Conservation (phyloP, 169 alveolate species). For the Plasmodium sp. region DNA sequence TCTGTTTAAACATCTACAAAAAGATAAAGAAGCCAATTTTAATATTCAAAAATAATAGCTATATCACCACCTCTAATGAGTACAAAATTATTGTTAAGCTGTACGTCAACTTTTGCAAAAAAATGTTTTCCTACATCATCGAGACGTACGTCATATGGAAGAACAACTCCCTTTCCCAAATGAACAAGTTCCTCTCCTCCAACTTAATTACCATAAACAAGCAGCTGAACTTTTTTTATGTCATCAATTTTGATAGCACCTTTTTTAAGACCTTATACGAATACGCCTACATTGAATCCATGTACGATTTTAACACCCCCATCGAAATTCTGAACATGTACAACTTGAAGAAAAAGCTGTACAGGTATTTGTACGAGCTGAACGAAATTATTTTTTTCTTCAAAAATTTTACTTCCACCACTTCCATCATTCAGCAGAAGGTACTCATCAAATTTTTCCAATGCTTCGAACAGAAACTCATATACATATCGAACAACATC, state of each 20-base stretch:
- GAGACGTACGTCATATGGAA: conserved; percentile 52
- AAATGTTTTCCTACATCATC: conserved; percentile 55
- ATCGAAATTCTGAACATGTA: conserved; percentile 66
- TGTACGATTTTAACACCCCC: conserved; percentile 45
- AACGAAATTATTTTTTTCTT: conserved; percentile 47
- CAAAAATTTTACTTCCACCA: conserved; percentile 45
- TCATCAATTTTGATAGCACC: conserved; percentile 51
- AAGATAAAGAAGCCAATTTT: conserved; percentile 61
- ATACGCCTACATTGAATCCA: conserved; percentile 58
- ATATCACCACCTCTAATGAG: conserved; percentile 68
- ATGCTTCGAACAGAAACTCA: conserved; percentile 60
- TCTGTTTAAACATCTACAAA: conserved; percentile 59
- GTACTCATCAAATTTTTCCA: conserved; percentile 55
- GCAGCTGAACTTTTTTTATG: conserved; percentile 60
- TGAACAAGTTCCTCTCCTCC: conserved; percentile 59
- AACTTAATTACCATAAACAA: conserved; percentile 62
- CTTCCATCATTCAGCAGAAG: conserved; percentile 44
- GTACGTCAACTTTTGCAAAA: conserved; percentile 68
- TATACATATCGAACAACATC: conserved; percentile 56
- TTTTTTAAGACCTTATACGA: conserved; percentile 67
- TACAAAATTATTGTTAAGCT: conserved; percentile 64
- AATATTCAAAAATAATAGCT: conserved; percentile 59
- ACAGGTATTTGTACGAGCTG: conserved; percentile 59
- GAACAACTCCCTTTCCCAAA: conserved; percentile 56
- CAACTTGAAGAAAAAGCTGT: conserved; percentile 44